phyloP scores from a whole-genome alignment of 208 protist species.

The Trypanosoma lewisi region DNA sequence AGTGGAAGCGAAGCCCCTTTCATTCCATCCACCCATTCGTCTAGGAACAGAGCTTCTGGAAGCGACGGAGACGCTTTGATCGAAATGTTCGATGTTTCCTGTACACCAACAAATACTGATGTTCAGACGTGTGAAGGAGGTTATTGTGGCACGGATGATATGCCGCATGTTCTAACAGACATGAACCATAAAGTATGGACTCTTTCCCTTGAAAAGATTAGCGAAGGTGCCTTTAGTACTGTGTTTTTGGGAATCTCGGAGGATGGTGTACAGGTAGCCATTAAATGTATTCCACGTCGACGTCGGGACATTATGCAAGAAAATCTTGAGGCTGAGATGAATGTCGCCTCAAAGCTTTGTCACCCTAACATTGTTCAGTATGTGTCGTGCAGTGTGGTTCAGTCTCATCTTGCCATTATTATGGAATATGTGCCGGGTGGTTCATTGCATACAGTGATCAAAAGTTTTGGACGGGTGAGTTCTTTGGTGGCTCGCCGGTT shows the following conservation, averaged over 20 bases:
- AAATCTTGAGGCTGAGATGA: constrained; percentile 63
- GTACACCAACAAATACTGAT: constrained; percentile 7
- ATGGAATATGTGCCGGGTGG: constrained; percentile 87
- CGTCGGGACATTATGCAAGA: constrained; percentile 62
- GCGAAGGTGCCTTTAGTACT: constrained; percentile 61
- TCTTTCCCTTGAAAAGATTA: constrained; percentile 58
- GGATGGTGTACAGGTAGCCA: constrained; percentile 73
- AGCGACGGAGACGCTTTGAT: constrained; percentile 8
- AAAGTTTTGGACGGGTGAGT: constrained; percentile 66
- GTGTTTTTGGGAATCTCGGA: constrained; percentile 74
- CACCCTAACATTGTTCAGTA: constrained; percentile 84
- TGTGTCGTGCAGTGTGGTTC: constrained; percentile 59
- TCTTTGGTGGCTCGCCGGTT: constrained; percentile 59
- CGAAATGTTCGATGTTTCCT: constrained; percentile 11
- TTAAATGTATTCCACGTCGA: constrained; percentile 72
- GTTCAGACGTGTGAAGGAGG: constrained; percentile 12
- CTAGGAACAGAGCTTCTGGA: background rate
- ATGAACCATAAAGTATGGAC: constrained; percentile 57
- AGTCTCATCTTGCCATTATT: constrained; percentile 67
- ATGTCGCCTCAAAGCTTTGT: constrained; percentile 49
- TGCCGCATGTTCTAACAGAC: constrained; percentile 57
- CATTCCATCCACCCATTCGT: background rate
- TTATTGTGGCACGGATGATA: constrained; percentile 26
- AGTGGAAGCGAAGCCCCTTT: background rate
- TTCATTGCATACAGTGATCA: constrained; percentile 67